Conservation (phyloP, 2,329 filamentous ascomycete species). For the Diaporthe caulivora region DNA sequence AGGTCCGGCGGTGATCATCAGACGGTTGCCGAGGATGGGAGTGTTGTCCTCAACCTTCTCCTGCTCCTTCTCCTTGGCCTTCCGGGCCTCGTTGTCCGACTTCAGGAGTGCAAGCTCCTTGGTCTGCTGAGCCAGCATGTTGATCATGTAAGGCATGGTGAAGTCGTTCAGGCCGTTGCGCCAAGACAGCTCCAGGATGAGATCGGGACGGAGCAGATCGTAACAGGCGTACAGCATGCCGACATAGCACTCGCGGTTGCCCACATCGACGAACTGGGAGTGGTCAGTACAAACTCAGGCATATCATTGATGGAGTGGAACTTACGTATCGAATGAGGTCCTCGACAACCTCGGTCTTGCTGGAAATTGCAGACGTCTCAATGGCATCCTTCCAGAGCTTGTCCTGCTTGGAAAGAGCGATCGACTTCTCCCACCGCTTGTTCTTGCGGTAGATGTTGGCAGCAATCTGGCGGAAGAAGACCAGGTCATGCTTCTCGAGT, state of each 20-base stretch:
- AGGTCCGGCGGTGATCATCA: constrained; percentile 97
- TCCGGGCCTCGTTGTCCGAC: constrained; percentile 86
- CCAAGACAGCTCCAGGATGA: constrained; percentile 97
- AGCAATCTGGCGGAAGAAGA: constrained; percentile 99
- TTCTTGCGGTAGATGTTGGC: constrained; percentile 99
- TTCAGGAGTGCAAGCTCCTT: constrained; percentile 86
- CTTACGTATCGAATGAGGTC: constrained; percentile 96
- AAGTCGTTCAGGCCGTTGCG: constrained; percentile 94
- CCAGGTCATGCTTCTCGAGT: constrained; percentile 95
- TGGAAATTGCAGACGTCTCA: constrained; percentile 93
- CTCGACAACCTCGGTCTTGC: constrained; percentile 92
- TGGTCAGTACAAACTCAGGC: constrained; percentile 49
- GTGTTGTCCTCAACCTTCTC: constrained; percentile 93
- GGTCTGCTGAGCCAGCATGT: constrained; percentile 92
- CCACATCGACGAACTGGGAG: constrained; percentile 94
- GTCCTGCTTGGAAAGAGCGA: constrained; percentile 97
- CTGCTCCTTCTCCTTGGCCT: constrained; percentile 54
- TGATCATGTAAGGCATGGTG: constrained; percentile 99
- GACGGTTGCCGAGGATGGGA: constrained; percentile 87
- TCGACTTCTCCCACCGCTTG: constrained; percentile 99
- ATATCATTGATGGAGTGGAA: constrained; percentile 49
- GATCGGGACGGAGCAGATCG: constrained; percentile 92
- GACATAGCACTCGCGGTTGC: constrained; percentile 99
- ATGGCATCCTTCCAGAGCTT: constrained; percentile 99
- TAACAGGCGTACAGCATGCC: constrained; percentile 99